Percentiles rank a stretch among this genome's conserved stretches.
These are phyloP conservation scores for Glycyrrhiza uralensis DNA, from an alignment of 306 rosid species.

Conservation along the genomic window DNA sequence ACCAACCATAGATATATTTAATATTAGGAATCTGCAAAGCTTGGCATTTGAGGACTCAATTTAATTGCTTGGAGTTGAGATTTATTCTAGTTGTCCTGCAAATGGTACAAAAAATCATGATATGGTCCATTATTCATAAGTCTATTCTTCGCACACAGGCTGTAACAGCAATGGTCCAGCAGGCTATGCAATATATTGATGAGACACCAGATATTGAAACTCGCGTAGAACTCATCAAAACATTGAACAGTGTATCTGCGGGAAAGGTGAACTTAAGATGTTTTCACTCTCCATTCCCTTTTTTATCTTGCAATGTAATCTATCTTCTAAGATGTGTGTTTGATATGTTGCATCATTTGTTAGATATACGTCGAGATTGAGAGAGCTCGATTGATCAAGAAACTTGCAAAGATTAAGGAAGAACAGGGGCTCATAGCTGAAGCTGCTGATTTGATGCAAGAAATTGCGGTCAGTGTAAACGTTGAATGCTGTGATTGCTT, in stretches of 20 bases:
- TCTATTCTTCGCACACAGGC: conserved; percentile 43
- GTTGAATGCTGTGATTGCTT: neutral
- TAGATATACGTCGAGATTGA: conserved; percentile 89
- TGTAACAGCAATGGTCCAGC: conserved; percentile 93
- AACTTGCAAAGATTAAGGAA: conserved; percentile 92
- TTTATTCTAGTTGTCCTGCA: neutral
- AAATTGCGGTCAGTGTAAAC: conserved; percentile 71
- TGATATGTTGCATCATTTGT: neutral
- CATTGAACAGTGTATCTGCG: conserved; percentile 77
- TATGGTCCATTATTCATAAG: neutral
- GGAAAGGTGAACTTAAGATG: conserved; percentile 62
- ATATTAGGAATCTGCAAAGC: neutral
- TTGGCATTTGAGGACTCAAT: neutral
- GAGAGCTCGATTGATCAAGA: conserved; percentile 80
- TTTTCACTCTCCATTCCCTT: neutral
- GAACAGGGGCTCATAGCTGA: conserved; percentile 85
- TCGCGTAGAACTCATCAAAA: conserved; percentile 74
- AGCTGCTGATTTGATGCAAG: conserved; percentile 99
- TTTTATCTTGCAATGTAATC: neutral
- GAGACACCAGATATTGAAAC: conserved; percentile 80
- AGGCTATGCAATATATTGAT: conserved; percentile 90
- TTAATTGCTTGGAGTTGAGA: neutral
- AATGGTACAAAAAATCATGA: neutral
- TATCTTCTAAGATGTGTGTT: neutral
- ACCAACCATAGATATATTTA: neutral